Base-by-base conservation (phyloP, 805 yeast genomes). In the Sporopachydermia lactativora region DNA sequence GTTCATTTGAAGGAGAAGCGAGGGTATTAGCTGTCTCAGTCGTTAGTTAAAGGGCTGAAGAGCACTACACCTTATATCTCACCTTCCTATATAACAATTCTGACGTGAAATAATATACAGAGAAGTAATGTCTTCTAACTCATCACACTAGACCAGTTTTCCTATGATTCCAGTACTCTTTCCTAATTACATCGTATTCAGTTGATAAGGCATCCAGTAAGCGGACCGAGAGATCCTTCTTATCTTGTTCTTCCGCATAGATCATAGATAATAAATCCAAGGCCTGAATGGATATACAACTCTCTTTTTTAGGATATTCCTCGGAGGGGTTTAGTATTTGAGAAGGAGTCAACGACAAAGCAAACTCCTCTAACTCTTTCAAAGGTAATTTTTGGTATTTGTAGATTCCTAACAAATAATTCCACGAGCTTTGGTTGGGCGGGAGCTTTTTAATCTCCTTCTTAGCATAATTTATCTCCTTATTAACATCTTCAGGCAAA, bases 391-490 rank as follows among this genome's bases (percentile, higher is more conserved):
- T 41, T 17, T 44, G 47, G 19, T 47, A 42, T 13, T 60, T 58
- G 49, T 68, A 66, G 0, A 83, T 48, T 1, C 89, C 95, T 4
- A 57, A 53, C 14, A 86, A 56, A 53, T 89, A 92, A 50, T 80
- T 79, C 98, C 97, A 89, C 0, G 81, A 62, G 4, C 94, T 76
- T 37, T 81, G 76, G 54, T 92, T 89, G 37, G 81, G 84, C 1
- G 96, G 94, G 2, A 85, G 77, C 24, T 58, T 31, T 3, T 47
- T 61, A 15, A 89, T 81, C 42, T 65, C 56, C 1, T 47, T 52
- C 48, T 62, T 64, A 2, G 72, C 68, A 51, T 59, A 83, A 3
- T 61, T 64, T 2, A 79, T 51, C 51, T 88, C 96, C 3, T 51
- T 50, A 0, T 58, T 52, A 3, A 68, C 46, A 3, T 49, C 48